Percentiles rank a stretch among this genome's conserved stretches.
These are phyloP conservation scores for Vaccinium myrtillus DNA, from an alignment of 148 eudicot species.

Conservation along the genomic window DNA sequence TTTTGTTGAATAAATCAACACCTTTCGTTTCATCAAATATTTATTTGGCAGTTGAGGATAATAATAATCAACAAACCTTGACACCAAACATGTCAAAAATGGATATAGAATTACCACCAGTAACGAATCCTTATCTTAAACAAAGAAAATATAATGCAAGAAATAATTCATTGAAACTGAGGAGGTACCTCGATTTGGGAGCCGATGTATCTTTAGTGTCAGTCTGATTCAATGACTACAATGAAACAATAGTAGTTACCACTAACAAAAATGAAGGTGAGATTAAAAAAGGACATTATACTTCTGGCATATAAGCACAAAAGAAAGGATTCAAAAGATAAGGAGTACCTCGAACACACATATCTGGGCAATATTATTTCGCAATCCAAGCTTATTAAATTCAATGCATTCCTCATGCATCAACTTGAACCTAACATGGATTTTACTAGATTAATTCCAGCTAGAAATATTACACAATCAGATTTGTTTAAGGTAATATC, in stretches of 20 bases:
- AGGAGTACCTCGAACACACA: constrained; percentile 85
- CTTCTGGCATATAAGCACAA: not conserved
- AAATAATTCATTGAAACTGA: not conserved
- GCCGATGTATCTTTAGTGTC: constrained; percentile 23
- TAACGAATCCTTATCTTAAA: not conserved
- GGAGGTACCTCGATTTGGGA: constrained; percentile 43
- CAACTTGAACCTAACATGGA: constrained; percentile 69
- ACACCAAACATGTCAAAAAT: not conserved
- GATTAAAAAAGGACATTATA: not conserved
- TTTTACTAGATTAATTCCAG: constrained; percentile 8
- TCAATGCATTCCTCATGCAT: constrained; percentile 81
- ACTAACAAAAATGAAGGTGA: constrained; percentile 12
- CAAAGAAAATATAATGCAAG: not conserved
- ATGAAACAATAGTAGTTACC: not conserved
- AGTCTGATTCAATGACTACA: constrained; percentile 49
- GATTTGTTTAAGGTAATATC: not conserved
- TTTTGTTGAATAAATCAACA: not conserved
- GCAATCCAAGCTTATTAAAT: constrained; percentile 76
- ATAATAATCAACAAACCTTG: not conserved
- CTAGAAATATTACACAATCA: constrained; percentile 5
- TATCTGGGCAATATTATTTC: constrained; percentile 97
- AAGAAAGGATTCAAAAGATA: constrained; percentile 16
- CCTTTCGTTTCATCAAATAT: not conserved
- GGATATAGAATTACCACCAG: not conserved
- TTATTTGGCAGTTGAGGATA: not conserved